Conservation (phyloP, 2,329 filamentous ascomycete species). For the Teratosphaeria destructans region DNA sequence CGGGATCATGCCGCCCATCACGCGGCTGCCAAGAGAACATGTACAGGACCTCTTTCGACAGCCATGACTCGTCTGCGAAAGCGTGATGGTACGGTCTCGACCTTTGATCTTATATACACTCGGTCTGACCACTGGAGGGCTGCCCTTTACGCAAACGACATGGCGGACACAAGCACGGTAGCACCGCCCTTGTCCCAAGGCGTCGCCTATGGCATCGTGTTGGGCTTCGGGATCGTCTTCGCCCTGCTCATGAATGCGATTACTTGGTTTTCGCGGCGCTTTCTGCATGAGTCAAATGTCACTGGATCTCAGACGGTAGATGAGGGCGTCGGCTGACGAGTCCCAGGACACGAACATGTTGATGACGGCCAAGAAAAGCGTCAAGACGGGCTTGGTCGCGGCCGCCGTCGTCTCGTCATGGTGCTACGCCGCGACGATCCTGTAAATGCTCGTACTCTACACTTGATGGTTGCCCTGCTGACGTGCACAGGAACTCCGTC, state of each 20-base stretch:
- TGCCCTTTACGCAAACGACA: background rate
- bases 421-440: slow-evolving; percentile 23
- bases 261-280: background rate
- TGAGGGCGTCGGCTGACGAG: background rate
- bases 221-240: background rate
- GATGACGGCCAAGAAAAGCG: slow-evolving; percentile 73
- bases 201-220: background rate
- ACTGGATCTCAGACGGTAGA: background rate
- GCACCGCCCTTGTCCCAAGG: background rate
- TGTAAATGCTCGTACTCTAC: background rate
- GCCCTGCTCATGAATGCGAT: background rate
- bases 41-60: background rate
- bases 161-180: background rate
- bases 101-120: background rate
- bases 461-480: background rate
- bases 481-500: background rate
- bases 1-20: background rate
- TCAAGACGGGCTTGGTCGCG: slow-evolving; percentile 80
- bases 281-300: background rate
- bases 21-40: background rate
- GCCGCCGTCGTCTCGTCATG: slow-evolving; percentile 72
- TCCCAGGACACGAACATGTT: slow-evolving; percentile 35
- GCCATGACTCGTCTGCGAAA: background rate
- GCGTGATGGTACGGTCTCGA: too few relatives aligned
- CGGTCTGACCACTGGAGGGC: background rate